These are phyloP conservation scores for Kitagawia praeruptora DNA, from an alignment of 129 eudicot species.

Conservation along the genomic window DNA sequence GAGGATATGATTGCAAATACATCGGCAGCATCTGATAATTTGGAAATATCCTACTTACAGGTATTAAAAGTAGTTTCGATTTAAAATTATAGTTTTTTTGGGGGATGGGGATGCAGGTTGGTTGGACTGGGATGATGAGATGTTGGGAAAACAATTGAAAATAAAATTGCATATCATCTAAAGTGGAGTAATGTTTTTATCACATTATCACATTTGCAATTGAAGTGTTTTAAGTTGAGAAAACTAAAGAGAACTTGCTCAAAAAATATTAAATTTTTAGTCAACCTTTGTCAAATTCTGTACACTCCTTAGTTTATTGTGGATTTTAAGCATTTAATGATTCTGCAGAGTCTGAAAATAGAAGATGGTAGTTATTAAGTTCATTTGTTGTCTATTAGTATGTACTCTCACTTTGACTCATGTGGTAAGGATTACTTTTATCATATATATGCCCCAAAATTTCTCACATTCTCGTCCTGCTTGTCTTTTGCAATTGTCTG, in stretches of 20 bases:
- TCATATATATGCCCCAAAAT: background rate
- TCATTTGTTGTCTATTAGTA: background rate
- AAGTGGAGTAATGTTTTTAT: background rate
- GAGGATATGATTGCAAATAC: conserved; percentile 71
- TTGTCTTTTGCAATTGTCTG: background rate
- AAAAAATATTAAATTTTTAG: background rate
- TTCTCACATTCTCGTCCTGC: background rate
- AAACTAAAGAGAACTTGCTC: background rate
- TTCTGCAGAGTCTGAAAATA: background rate
- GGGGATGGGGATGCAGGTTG: background rate
- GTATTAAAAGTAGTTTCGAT: conserved; percentile 21
- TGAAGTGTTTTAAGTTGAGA: background rate
- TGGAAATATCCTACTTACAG: conserved; percentile 88
- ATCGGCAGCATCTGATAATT: conserved; percentile 53
- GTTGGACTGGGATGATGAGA: background rate
- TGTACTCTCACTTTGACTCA: background rate
- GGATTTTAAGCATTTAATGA: background rate
- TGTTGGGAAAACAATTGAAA: background rate
- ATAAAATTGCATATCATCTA: background rate
- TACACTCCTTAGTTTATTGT: background rate
- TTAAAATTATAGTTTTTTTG: background rate
- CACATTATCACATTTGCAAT: background rate
- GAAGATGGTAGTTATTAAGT: background rate
- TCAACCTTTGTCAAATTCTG: background rate
- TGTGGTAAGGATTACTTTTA: no score